Evolutionary conservation across 129 eudicot genomes (phyloP), one percentile per base, ranked within the genome.

Genomic region (Tanacetum coccineum): DNA sequence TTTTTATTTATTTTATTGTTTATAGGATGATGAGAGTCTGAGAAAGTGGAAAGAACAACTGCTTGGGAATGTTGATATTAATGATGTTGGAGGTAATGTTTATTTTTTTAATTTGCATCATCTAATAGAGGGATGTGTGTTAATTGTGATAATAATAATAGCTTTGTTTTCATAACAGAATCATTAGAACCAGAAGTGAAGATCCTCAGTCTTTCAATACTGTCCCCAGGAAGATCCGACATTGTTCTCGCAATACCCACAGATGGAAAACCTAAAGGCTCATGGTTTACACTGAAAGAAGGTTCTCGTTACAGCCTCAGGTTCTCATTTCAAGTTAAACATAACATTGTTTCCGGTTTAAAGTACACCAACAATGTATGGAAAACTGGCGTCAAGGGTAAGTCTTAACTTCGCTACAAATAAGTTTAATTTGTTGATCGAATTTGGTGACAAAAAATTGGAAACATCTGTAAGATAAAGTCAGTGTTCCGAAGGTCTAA

Each of bases 1-100:
- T 50, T 9, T 28, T 17, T 21, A 63, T 64, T 4, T 7, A 4
- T 21, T 18, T 53, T 61, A 60, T 67, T 68, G 74, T 50, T 17
- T 60, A 4, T 68, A 85, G 91, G 91, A 85, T 79, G 91, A 85
- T 77, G 91, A 85, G 72, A 85, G 91, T 59, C 74, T 85, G 50
- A 82, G 87, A 80, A 85, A 81, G 64, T 85, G 91, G 91, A 85
- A 85, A 81, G 87, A 85, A 68, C 91, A 85, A 64, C 81, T 85
- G 48, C 87, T 85, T 74, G 91, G 91, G 28, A 82, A 78, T 42
- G 83, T 85, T 75, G 87, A 85, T 61, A 59, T 85, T 25, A 74
- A 74, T 68, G 46, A 75, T 67, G 84, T 79, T 79, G 91, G 91
- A 85, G 91, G 91, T 85, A 81, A 22, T n/a, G n/a, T n/a, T n/a